Percentiles rank a stretch among this genome's conserved stretches.
Evolutionary conservation across 2,329 filamentous ascomycete genomes (phyloP).

Genomic region (Aspergillus sp.): DNA sequence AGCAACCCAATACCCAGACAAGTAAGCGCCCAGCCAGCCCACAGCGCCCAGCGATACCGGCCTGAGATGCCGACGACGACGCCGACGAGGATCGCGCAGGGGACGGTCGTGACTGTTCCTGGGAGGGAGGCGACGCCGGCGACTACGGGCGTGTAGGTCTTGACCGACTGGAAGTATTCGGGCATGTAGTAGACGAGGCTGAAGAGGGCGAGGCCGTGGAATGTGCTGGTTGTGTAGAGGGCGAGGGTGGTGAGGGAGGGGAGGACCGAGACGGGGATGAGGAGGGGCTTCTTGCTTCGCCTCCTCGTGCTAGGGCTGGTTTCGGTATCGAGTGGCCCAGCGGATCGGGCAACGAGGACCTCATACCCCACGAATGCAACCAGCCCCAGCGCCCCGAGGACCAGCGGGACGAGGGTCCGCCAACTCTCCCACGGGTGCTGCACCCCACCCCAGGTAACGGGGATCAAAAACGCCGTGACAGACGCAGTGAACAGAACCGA

Average conservation of each 20-base stretch:
- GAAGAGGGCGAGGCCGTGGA: conserved; percentile 21
- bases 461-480: conserved; percentile 34
- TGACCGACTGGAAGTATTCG: conserved; percentile 52
- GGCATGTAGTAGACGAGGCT: conserved; percentile 43
- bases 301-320: no score
- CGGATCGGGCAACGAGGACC: conserved; percentile 18
- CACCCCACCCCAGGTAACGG: conserved; percentile 36
- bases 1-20: conserved; percentile 34
- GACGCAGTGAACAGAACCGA: conserved; percentile 32
- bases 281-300: conserved; percentile 5
- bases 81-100: conserved; percentile 35
- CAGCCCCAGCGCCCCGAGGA: conserved; percentile 31
- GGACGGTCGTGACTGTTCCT: conserved; percentile 26
- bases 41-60: conserved; percentile 37
- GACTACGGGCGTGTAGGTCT: conserved; percentile 34
- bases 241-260: conserved; percentile 42
- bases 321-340: no score
- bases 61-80: conserved; percentile 39
- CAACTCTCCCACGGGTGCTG: conserved; percentile 36
- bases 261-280: conserved; percentile 52
- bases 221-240: conserved; percentile 12
- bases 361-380: conserved; percentile 28
- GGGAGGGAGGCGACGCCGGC: conserved; percentile 39
- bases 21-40: conserved; percentile 32
- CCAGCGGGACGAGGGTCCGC: conserved; percentile 33